phyloP scores from a whole-genome alignment of 2,329 filamentous ascomycete species.

The Aspergillus flavus region DNA sequence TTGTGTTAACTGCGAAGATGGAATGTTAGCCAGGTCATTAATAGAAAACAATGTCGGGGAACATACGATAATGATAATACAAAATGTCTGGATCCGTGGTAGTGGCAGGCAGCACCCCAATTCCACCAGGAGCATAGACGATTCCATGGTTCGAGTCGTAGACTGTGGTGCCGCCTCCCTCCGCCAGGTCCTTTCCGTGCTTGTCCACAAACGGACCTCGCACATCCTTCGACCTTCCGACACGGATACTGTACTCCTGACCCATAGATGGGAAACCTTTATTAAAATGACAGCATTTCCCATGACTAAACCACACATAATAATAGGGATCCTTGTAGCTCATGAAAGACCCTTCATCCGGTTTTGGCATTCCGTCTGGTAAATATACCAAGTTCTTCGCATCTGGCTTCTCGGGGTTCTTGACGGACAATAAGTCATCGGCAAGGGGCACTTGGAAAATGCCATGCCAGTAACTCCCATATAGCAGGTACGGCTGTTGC shows the following conservation, averaged over 20 bases:
- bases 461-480: conserved; percentile 40
- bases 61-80: conserved; percentile 44
- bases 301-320: conserved; percentile 44
- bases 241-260: conserved; percentile 39
- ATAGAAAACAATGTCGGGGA: background rate
- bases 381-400: conserved; percentile 32
- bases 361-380: conserved; percentile 23
- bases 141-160: conserved; percentile 42
- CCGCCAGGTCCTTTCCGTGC: conserved; percentile 25
- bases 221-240: conserved; percentile 37
- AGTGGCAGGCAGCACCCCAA: conserved; percentile 35
- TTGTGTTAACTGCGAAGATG: conserved; percentile 32
- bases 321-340: conserved; percentile 39
- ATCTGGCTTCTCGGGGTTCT: conserved; percentile 23
- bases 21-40: background rate
- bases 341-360: conserved; percentile 41
- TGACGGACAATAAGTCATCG: conserved; percentile 33
- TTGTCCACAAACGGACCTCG: conserved; percentile 40
- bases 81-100: conserved; percentile 34
- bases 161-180: conserved; percentile 38
- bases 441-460: conserved; percentile 40
- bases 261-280: conserved; percentile 30
- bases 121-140: conserved; percentile 44
- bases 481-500: conserved; percentile 34
- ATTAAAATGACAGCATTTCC: conserved; percentile 40